phyloP scores from a whole-genome alignment of 78 protist genomes.

The Isochrysis galbana region DNA sequence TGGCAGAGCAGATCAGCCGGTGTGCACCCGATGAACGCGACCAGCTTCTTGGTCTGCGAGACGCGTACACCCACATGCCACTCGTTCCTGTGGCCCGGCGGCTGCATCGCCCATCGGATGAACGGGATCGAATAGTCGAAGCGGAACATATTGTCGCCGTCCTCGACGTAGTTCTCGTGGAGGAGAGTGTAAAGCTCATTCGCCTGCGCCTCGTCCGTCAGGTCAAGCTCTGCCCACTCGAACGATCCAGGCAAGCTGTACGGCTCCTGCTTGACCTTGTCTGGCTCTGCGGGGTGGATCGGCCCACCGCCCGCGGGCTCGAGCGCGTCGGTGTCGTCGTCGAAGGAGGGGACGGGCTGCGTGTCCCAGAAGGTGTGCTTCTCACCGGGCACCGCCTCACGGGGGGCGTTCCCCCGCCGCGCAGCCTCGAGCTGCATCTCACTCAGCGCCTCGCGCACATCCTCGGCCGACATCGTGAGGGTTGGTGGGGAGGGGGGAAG shows the following conservation, averaged over 20 bases:
- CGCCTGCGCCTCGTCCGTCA: constrained; percentile 40
- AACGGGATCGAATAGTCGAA: constrained; percentile 93
- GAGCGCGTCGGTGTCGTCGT: not conserved
- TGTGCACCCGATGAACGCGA: constrained; percentile 92
- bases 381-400: not conserved
- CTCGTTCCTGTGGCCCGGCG: constrained; percentile 81
- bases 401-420: no score
- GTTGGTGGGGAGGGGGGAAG: no score
- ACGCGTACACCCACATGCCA: constrained; percentile 93
- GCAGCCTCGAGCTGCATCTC: no score
- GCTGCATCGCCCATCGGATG: constrained; percentile 93
- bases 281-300: constrained; percentile 64
- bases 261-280: constrained; percentile 81
- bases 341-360: constrained; percentile 86
- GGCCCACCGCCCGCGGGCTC: constrained; percentile 63
- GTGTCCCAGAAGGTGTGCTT: constrained; percentile 85
- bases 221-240: constrained; percentile 79
- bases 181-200: constrained; percentile 38
- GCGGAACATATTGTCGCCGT: constrained; percentile 92
- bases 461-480: not conserved
- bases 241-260: constrained; percentile 81
- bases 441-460: not conserved
- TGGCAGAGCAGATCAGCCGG: constrained; percentile 82
- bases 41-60: constrained; percentile 57
- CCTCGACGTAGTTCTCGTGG: constrained; percentile 43